Evolutionary conservation across 176 grass and related monocot genomes (phyloP).

Genomic region (Avena sativa): DNA sequence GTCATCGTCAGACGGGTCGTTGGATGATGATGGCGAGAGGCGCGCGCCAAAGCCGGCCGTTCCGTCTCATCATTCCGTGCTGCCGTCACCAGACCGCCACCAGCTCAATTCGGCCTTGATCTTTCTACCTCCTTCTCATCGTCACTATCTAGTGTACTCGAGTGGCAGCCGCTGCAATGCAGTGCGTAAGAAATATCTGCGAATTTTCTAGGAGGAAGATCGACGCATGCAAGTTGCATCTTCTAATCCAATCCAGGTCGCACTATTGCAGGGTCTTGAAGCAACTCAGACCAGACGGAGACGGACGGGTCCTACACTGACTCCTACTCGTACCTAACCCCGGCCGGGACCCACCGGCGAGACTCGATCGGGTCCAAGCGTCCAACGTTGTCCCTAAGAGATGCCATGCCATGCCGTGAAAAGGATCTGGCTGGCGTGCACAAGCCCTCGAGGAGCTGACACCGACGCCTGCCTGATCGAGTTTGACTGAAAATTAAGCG

Average conservation of each 20-base stretch:
- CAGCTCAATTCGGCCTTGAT: too few species aligned
- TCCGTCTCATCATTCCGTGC: too few species aligned
- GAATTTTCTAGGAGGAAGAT: not conserved
- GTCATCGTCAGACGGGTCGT: too few species aligned
- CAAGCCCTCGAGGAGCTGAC: not conserved
- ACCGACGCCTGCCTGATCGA: not conserved
- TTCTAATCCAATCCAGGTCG: not conserved
- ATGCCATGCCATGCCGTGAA: not conserved
- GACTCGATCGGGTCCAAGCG: slow-evolving; percentile 26
- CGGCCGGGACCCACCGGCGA: not conserved
- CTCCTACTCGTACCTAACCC: too few species aligned
- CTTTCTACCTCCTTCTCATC: too few species aligned
- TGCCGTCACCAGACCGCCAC: too few species aligned
- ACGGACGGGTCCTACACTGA: not conserved
- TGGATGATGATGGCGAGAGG: too few species aligned
- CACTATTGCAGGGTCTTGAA: not conserved
- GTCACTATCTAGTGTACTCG: too few species aligned
- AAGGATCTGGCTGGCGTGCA: not conserved
- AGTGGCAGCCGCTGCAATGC: too few species aligned
- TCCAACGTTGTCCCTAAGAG: not conserved
- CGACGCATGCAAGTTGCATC: not conserved
- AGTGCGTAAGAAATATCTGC: not conserved
- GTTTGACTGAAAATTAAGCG: too few species aligned
- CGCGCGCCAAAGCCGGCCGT: too few species aligned
- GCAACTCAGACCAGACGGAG: not conserved